Evolutionary conservation across 495 filamentous ascomycete species (phyloP).

Genomic region (Xylona heveae): DNA sequence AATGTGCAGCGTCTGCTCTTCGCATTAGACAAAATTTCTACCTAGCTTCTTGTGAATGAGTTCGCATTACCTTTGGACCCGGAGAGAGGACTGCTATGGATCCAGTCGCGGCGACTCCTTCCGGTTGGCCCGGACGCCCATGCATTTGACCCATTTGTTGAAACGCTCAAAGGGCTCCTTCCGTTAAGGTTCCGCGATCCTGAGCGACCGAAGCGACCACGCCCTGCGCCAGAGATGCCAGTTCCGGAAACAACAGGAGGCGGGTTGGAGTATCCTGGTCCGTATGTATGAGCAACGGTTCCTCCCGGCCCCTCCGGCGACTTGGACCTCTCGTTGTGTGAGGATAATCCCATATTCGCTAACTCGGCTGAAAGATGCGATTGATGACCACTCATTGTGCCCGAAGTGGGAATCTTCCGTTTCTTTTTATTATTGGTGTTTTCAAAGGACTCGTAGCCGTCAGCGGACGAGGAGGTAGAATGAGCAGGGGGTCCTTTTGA

Average conservation of each 20-base stretch:
- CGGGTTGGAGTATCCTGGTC: conserved; percentile 25
- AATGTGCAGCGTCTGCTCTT: conserved; percentile 5
- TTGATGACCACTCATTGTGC: conserved; percentile 40
- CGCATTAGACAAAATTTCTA: too few species aligned
- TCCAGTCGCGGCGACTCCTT: too few species aligned
- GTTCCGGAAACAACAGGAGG: conserved; percentile 23
- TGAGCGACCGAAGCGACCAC: conserved; percentile 54
- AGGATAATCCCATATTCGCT: conserved; percentile 37
- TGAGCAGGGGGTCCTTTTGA: conserved; percentile 11
- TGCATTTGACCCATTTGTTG: conserved; percentile 30
- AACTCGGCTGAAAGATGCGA: conserved; percentile 36
- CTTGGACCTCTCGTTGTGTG: conserved; percentile 19
- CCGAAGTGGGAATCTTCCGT: conserved; percentile 86
- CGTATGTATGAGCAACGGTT: conserved; percentile 33
- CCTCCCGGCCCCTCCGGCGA: conserved; percentile 21
- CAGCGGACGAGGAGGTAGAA: conserved; percentile 26
- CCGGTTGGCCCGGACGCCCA: conserved; percentile 14
- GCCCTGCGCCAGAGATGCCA: conserved; percentile 50
- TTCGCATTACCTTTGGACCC: too few species aligned
- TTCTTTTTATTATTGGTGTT: conserved; percentile 99
- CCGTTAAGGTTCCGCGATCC: conserved; percentile 26
- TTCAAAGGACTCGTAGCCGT: conserved; percentile 93
- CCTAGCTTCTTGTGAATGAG: too few species aligned
- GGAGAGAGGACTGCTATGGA: too few species aligned
- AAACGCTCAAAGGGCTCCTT: conserved; percentile 41